A percentile compares a stretch with the other conserved stretches of the same genome.
Conservation (phyloP, 2,329 filamentous ascomycete species). For the Fusarium sp. region DNA sequence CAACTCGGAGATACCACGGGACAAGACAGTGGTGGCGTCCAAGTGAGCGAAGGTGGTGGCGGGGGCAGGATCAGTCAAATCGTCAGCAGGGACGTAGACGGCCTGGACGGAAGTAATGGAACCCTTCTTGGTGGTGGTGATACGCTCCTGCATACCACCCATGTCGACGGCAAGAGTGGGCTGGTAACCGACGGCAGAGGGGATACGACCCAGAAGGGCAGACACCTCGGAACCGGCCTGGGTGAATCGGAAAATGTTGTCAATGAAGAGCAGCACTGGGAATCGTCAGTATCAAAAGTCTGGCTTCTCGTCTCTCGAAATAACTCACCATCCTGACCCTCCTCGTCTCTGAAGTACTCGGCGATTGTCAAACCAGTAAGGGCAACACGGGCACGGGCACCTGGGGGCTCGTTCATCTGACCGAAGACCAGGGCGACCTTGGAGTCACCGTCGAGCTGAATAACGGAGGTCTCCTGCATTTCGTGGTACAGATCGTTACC, state of each 20-base stretch:
- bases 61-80: conserved; percentile 99
- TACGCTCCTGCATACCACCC: conserved; percentile 99
- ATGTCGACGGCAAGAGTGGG: conserved; percentile 98
- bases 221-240: conserved; percentile 99
- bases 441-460: conserved; percentile 98
- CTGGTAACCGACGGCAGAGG: conserved; percentile 99
- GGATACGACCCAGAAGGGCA: conserved; percentile 98
- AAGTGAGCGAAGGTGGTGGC: conserved; percentile 99
- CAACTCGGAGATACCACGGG: conserved; percentile 99
- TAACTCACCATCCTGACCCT: conserved; percentile 85
- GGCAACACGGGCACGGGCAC: conserved; percentile 99
- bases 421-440: conserved; percentile 99
- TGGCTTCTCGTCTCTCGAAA: neutral
- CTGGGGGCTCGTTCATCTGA: conserved; percentile 99
- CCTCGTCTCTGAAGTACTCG: conserved; percentile 82
- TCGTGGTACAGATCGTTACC: conserved; percentile 99
- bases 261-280: conserved; percentile 96
- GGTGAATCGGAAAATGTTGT: conserved; percentile 99
- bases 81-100: conserved; percentile 99
- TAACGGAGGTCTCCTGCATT: conserved; percentile 99
- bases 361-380: conserved; percentile 72
- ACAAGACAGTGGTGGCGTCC: conserved; percentile 99
- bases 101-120: conserved; percentile 99
- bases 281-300: conserved; percentile 7
- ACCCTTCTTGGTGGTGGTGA: conserved; percentile 99